These are phyloP conservation scores for Teratosphaeria epicoccoides DNA, from an alignment of 2,329 filamentous ascomycete species.

Conservation along the genomic window DNA sequence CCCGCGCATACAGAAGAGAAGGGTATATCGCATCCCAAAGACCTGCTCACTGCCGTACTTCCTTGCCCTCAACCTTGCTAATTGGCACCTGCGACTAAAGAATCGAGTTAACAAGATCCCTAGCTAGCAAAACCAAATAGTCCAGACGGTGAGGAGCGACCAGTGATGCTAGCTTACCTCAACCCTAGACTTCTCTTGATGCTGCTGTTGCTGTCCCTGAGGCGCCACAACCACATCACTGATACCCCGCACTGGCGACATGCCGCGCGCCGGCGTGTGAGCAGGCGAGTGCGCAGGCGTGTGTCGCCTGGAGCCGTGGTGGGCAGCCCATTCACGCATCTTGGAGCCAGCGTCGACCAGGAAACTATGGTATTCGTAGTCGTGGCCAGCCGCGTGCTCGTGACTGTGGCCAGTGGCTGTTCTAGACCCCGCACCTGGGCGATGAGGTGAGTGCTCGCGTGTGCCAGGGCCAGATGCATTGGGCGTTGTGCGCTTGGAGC, in stretches of 20 bases:
- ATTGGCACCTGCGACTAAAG: neutral
- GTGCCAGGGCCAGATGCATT: neutral
- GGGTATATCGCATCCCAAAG: neutral
- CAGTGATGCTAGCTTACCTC: neutral
- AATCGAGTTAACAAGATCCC: neutral
- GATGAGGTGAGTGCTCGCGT: neutral
- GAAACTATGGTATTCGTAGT: neutral
- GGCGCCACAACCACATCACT: neutral
- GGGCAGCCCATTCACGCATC: neutral
- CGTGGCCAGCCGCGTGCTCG: too few species aligned
- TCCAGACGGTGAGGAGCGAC: slow-evolving; percentile 12
- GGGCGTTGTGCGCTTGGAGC: neutral
- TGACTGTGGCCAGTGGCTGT: neutral
- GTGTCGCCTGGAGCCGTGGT: neutral
- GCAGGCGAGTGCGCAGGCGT: neutral
- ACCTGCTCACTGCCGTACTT: neutral
- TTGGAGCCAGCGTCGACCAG: neutral
- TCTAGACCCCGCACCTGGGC: neutral
- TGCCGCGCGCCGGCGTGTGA: neutral
- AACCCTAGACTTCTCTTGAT: neutral
- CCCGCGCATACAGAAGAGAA: neutral
- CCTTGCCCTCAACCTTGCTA: neutral
- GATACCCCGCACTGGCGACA: neutral
- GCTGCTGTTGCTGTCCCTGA: neutral
- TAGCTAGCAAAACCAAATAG: neutral